Base-by-base conservation (phyloP, 805 yeast genomes). In the Torulaspora gathmanii region DNA sequence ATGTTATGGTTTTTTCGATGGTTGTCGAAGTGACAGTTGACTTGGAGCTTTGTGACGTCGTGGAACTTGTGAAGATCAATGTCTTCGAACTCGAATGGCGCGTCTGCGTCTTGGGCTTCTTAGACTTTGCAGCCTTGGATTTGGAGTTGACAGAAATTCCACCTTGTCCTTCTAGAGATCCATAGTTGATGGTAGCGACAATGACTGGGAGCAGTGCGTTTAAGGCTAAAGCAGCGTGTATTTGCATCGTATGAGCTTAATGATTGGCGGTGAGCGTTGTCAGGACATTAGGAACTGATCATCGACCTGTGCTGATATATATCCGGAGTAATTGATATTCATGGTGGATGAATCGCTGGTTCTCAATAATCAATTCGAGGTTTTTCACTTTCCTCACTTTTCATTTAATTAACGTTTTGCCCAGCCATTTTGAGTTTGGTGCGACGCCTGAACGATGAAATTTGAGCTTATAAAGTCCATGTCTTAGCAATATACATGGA, bases 381-480 rank as follows among this genome's bases (percentile, higher is more conserved):
- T 16, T 15, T 34, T 19, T 16, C 7, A 11, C 25, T 10, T 22
- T 22, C 25, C 25, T 22, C 9, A 10, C 11, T 2, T 3, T 11
- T 20, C 8, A 20, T 3, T 22, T 22, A 39, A 39, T 39, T 39
- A 31, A 39, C 30, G 42, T 39, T 39, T 39, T 19, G 42, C 42
- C 28, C 42, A 43, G 46, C 46, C 46, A 31, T 37, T 20, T 37
- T 25, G 13, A 8, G 28, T 23, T 42, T 35, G 7, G 28, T 26
- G 37, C 30, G 11, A 6, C 23, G 37, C 37, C 22, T 16, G 12
- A 31, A 31, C 16, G n/a, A 26, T 19, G 11, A 12, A 37, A 5
- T 10, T 31, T 22, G 15, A 23, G 17, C 5, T 17, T 11, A 8
- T 16, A 31, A 31, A n/a, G 10, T 31, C 6, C n/a, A 31, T 5